Percentiles rank a stretch among this genome's conserved stretches.
phyloP scores from a whole-genome alignment of 371 early-diverging fungal species.

The Rhizopus delemar region DNA sequence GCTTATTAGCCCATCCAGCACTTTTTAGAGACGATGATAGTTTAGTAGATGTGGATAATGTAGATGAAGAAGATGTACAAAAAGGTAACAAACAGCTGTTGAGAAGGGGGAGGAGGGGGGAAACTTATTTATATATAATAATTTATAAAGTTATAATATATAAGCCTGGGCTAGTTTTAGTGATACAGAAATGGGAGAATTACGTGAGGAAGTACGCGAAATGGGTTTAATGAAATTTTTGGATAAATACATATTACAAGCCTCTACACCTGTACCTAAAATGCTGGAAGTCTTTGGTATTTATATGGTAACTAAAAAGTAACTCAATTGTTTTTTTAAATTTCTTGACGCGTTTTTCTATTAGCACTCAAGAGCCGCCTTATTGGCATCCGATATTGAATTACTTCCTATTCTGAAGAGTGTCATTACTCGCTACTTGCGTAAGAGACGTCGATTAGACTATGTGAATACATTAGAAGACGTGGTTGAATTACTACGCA shows the following conservation, averaged over 20 bases:
- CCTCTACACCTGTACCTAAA: constrained; percentile 50
- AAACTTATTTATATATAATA: not conserved
- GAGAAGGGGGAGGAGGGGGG: not conserved
- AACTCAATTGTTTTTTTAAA: not conserved
- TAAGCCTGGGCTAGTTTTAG: constrained; percentile 45
- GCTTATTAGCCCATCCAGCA: constrained; percentile 29
- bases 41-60: constrained; percentile 28
- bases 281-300: constrained; percentile 58
- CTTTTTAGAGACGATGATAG: constrained; percentile 34
- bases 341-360: not conserved
- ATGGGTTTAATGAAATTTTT: constrained; percentile 53
- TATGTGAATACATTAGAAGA: constrained; percentile 73
- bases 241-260: constrained; percentile 53
- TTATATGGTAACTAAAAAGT: constrained; percentile 30
- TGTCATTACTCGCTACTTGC: constrained; percentile 55
- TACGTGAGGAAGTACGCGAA: constrained; percentile 39
- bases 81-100: not conserved
- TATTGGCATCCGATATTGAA: constrained; percentile 42
- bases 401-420: constrained; percentile 54
- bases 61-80: constrained; percentile 32
- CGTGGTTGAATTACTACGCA: constrained; percentile 65
- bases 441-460: constrained; percentile 58
- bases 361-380: constrained; percentile 42
- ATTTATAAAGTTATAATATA: not conserved
- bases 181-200: constrained; percentile 36